Evolutionary conservation across 1,284 basidiomycete genomes (phyloP).

Genomic region (Rugiboletus extremiorientalis): DNA sequence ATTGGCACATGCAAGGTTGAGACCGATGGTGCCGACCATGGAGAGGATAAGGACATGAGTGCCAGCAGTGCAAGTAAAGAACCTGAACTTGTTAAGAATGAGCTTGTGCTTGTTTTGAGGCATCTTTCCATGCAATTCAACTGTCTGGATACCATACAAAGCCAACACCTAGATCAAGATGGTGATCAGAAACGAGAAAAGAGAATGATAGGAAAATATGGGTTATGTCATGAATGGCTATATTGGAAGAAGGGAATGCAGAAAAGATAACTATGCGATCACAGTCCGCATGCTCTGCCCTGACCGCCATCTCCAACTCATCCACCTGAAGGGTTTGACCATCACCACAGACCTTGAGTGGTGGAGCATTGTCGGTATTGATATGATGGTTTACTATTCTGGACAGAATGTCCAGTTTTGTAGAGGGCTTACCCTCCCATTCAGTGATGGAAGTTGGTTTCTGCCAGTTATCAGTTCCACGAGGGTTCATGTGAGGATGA

Average conservation of each 20-base stretch:
- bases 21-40: conserved; percentile 9
- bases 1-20: conserved; percentile 25
- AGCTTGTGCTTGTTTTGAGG: background rate
- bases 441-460: background rate
- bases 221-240: conserved; percentile 5
- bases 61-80: background rate
- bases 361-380: background rate
- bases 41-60: conserved; percentile 21
- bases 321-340: background rate
- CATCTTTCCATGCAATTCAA: conserved; percentile 10
- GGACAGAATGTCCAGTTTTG: background rate
- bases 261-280: conserved; percentile 21
- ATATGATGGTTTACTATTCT: background rate
- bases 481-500: conserved; percentile 6
- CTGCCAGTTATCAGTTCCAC: background rate
- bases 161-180: conserved; percentile 1
- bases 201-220: too few relatives aligned
- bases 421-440: background rate
- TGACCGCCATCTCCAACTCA: background rate
- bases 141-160: background rate
- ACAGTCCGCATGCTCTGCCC: background rate
- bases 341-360: background rate
- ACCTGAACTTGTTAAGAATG: background rate
- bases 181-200: background rate
- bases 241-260: conserved; percentile 13